Conservation (phyloP, 805 yeast genomes). For the Candida rishiriensis region DNA sequence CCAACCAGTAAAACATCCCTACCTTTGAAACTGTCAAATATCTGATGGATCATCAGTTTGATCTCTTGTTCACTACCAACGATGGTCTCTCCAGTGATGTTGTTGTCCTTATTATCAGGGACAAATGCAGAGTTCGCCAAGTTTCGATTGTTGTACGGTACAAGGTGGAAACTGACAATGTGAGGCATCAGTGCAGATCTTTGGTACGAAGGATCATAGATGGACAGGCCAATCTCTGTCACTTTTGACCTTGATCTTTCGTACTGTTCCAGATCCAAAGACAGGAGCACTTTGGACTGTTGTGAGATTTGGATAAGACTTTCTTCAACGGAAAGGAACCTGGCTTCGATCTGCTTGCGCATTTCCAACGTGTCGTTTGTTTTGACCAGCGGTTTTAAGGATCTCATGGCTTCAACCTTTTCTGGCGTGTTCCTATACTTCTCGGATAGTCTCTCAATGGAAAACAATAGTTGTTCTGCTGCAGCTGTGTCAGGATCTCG, state of each 20-base stretch:
- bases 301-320: no score
- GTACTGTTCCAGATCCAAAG: constrained; percentile 60
- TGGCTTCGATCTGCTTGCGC: no score
- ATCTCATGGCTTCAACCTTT: no score
- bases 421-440: no score
- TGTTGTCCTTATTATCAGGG: constrained; percentile 48
- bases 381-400: no score
- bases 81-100: constrained; percentile 45
- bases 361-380: no score
- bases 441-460: no score
- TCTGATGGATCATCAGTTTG: constrained; percentile 34
- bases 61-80: constrained; percentile 36
- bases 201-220: constrained; percentile 51
- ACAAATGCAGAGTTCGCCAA: constrained; percentile 49
- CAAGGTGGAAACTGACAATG: constrained; percentile 37
- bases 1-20: constrained; percentile 45
- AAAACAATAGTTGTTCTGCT: no score
- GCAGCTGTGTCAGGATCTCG: no score
- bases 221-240: constrained; percentile 55
- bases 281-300: no score
- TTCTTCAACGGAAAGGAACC: no score
- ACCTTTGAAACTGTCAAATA: constrained; percentile 39
- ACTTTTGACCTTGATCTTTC: constrained; percentile 38
- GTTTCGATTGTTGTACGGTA: constrained; percentile 40
- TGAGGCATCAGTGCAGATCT: constrained; percentile 35